A percentile compares a stretch with the other conserved stretches of the same genome.
These are phyloP conservation scores for Phytophthora megakarya DNA, from an alignment of 352 stramenopile genomes.

Conservation along the genomic window DNA sequence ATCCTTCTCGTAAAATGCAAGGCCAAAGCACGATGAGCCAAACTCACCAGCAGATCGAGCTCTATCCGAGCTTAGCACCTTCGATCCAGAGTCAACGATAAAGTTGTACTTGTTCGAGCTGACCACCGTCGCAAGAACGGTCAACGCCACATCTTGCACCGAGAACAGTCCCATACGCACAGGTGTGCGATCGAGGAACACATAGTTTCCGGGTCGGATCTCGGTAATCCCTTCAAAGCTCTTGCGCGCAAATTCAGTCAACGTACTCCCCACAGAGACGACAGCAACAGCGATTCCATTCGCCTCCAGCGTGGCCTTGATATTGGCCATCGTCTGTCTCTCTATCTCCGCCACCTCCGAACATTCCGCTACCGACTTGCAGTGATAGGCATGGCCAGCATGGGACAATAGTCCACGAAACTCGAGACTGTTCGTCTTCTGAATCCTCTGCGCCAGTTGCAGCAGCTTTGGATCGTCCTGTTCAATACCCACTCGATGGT, in stretches of 20 bases:
- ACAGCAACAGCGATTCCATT: slow-evolving; percentile 56
- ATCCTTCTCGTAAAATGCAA: slow-evolving; percentile 75
- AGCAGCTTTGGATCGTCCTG: slow-evolving; percentile 56
- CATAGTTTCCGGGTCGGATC: slow-evolving; percentile 76
- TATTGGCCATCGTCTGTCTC: slow-evolving; percentile 65
- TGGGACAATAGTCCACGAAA: slow-evolving; percentile 71
- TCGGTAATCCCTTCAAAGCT: slow-evolving; percentile 75
- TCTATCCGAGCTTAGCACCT: slow-evolving; percentile 67
- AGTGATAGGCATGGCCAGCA: slow-evolving; percentile 68
- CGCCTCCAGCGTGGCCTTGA: slow-evolving; percentile 60
- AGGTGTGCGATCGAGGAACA: slow-evolving; percentile 77
- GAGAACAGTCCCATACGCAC: slow-evolving; percentile 67
- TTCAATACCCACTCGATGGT: slow-evolving; percentile 75
- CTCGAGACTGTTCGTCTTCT: slow-evolving; percentile 50
- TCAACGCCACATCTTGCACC: slow-evolving; percentile 63
- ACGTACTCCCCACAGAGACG: slow-evolving; percentile 69
- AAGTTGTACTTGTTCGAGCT: slow-evolving; percentile 79
- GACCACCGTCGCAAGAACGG: slow-evolving; percentile 67
- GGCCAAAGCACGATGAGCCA: slow-evolving; percentile 56
- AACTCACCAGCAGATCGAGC: slow-evolving; percentile 44
- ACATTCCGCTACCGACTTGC: slow-evolving; percentile 56
- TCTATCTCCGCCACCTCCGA: slow-evolving; percentile 60
- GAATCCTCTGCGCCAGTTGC: slow-evolving; percentile 56
- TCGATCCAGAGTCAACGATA: slow-evolving; percentile 74
- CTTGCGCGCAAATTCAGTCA: slow-evolving; percentile 64